phyloP scores from a whole-genome alignment of 805 yeast genomes.

The Jamesozyma piceae region DNA sequence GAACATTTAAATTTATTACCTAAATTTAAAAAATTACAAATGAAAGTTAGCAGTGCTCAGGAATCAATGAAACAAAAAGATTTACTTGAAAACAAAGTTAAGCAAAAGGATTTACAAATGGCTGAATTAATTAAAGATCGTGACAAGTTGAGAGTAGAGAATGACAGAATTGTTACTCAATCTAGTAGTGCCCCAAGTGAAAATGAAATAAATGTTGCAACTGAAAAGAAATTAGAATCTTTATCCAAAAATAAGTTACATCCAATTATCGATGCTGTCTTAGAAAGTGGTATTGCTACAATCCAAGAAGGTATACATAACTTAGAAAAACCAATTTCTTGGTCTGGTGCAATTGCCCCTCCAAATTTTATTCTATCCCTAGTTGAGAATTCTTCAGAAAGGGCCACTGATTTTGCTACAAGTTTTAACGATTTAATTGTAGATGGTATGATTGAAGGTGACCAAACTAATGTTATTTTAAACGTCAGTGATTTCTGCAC shows the following conservation, averaged over 20 bases:
- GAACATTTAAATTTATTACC: conserved; percentile 76
- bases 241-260: conserved; percentile 38
- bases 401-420: conserved; percentile 72
- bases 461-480: conserved; percentile 36
- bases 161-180: conserved; percentile 34
- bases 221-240: conserved; percentile 24
- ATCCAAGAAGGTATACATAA: conserved; percentile 65
- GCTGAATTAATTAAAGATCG: conserved; percentile 86
- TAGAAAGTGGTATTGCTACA: conserved; percentile 58
- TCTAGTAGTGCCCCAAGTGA: not conserved
- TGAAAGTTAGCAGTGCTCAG: conserved; percentile 81
- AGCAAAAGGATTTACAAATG: conserved; percentile 75
- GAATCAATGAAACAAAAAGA: conserved; percentile 82
- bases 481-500: conserved; percentile 33
- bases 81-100: conserved; percentile 69
- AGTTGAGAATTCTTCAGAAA: conserved; percentile 57
- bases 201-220: conserved; percentile 21
- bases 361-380: conserved; percentile 34
- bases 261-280: conserved; percentile 58
- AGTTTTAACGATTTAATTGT: conserved; percentile 43
- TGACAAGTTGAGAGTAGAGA: conserved; percentile 78
- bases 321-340: conserved; percentile 50
- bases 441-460: conserved; percentile 56
- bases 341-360: conserved; percentile 7
- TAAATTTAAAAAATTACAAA: conserved; percentile 71